Evolutionary conservation across 2,329 filamentous ascomycete species (phyloP), one percentile per base, ranked within the genome.

Genomic region (Claviceps fusiformis): DNA sequence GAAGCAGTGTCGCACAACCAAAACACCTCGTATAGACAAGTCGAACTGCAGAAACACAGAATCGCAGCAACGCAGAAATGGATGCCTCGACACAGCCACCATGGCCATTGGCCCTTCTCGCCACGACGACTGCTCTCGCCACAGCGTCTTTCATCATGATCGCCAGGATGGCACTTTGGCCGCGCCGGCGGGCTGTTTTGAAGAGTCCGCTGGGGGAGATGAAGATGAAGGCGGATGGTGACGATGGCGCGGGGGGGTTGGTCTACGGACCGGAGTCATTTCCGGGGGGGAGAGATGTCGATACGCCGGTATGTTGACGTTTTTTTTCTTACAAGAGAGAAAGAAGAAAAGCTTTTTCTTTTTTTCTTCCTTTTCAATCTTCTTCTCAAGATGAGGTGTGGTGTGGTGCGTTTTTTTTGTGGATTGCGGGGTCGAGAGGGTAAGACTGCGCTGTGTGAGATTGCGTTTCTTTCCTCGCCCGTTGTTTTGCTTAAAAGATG

Each of bases 221-320:
- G 17, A 60, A 17, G 39, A 41, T n/a, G 5, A 41, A n/a, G 39
- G 15, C 65, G 17, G 2, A 2, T 11, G 47, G 31, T 0, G n/a
- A 19, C 47, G 66, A 65, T 13, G 70, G 74, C 57, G 61, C 71
- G 19, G 64, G 66, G 49, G 61, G 65, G 5, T 62, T 79, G 27
- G 65, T 69, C 3, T 89, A 93, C 66, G 80, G 80, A 15, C 80
- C 82, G 4, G 81, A 89, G 65, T 75, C 79, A 45, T 79, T 92
- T 39, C 86, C 85, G 0, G 86, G 88, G 5, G 82, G 79, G 1
- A 78, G 89, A 57, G 86, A 93, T 67, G 83, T 95, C 17, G 68
- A 75, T 3, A 86, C 84, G 4, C 86, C 85, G 3, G 78, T 80
- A 62, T 61, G 73, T 66, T 3, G 29, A 17, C 0, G 4, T 3